A percentile compares a stretch with the other conserved stretches of the same genome.
Conservation (phyloP, 306 rosid species). For the Betula pendula region DNA sequence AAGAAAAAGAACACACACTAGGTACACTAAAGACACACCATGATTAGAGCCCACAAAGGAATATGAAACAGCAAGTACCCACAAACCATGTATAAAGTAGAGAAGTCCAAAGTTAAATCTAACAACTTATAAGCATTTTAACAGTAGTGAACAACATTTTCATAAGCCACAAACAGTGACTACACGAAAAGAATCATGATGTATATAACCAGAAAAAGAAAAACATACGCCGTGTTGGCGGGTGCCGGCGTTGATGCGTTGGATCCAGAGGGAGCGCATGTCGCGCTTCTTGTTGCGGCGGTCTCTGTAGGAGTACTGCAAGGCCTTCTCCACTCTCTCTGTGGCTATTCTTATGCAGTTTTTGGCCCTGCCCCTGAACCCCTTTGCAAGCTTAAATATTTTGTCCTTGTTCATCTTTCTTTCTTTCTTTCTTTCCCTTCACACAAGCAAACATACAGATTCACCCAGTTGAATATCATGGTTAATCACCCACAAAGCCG, state of each 20-base stretch:
- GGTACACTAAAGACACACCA: not conserved
- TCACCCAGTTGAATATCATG: not conserved
- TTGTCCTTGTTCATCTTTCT: constrained; percentile 73
- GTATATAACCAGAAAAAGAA: not conserved
- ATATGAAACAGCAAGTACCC: not conserved
- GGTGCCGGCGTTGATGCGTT: constrained; percentile 90
- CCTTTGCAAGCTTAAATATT: constrained; percentile 90
- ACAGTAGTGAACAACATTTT: not conserved
- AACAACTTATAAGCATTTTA: not conserved
- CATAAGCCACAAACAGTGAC: not conserved
- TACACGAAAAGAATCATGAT: not conserved
- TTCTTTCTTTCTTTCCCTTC: constrained; percentile 20
- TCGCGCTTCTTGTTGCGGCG: constrained; percentile 97
- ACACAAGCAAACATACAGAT: constrained; percentile 13
- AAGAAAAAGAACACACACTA: not conserved
- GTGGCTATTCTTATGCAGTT: constrained; percentile 94
- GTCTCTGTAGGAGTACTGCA: constrained; percentile 94
- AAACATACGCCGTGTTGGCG: constrained; percentile 80
- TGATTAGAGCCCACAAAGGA: not conserved
- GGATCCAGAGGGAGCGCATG: constrained; percentile 97
- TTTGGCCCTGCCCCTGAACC: constrained; percentile 96
- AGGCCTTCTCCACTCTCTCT: constrained; percentile 97
- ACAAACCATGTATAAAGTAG: no score
- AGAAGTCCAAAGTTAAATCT: no score
- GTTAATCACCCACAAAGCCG: not conserved